Percentiles rank a stretch among this genome's conserved stretches.
Conservation (phyloP, 257 asterid genomes). For the Gentiana dahurica region DNA sequence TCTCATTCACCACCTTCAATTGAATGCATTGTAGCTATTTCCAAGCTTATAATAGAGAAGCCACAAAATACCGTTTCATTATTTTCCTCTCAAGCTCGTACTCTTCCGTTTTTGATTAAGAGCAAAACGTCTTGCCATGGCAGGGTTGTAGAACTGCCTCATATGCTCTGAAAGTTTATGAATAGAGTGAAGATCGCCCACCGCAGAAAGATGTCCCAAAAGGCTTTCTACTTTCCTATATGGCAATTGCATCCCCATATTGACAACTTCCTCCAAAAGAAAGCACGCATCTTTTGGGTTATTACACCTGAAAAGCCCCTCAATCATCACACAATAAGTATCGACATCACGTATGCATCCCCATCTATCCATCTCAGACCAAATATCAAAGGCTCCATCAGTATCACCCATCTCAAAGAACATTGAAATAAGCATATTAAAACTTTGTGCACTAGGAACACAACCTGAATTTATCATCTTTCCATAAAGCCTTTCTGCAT, state of each 20-base stretch:
- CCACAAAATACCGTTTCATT: not conserved
- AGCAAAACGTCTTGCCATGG: constrained; percentile 87
- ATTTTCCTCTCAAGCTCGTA: constrained; percentile 59
- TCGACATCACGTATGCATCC: constrained; percentile 61
- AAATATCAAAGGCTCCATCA: constrained; percentile 70
- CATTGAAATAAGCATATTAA: constrained; percentile 69
- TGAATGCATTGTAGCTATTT: too few species aligned
- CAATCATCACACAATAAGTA: constrained; percentile 76
- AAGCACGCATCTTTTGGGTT: constrained; percentile 45
- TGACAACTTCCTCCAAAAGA: constrained; percentile 59
- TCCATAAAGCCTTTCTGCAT: constrained; percentile 46
- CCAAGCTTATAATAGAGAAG: too few species aligned
- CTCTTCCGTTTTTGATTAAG: constrained; percentile 64
- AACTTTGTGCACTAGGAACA: constrained; percentile 83
- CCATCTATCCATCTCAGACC: constrained; percentile 71
- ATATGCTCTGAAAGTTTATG: constrained; percentile 78
- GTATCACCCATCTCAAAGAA: constrained; percentile 44
- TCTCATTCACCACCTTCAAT: too few species aligned
- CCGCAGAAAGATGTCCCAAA: constrained; percentile 52
- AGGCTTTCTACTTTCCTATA: constrained; percentile 59
- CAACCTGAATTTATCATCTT: constrained; percentile 59
- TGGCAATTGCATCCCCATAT: constrained; percentile 60
- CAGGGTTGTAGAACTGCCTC: constrained; percentile 80
- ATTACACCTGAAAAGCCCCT: constrained; percentile 64
- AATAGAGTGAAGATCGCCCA: constrained; percentile 66